These are phyloP conservation scores for Ascodesmis nigricans DNA, from an alignment of 495 filamentous ascomycete species.

Conservation along the genomic window DNA sequence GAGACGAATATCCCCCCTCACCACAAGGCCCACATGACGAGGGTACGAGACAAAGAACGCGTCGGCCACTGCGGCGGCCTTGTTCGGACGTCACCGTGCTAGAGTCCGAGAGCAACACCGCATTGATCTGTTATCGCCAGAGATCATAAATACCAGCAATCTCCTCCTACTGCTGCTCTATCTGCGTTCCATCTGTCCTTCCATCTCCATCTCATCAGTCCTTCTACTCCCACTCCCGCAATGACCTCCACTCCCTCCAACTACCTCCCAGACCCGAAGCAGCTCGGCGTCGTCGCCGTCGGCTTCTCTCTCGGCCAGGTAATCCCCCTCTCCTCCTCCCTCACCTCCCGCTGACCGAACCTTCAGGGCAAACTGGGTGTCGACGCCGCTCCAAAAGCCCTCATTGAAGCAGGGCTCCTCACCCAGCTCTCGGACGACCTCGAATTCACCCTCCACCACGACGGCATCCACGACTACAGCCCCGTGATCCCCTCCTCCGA, in stretches of 20 bases:
- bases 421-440: constrained; percentile 65
- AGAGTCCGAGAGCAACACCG: background rate
- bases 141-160: too few relatives aligned
- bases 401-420: constrained; percentile 77
- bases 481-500: constrained; percentile 50
- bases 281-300: constrained; percentile 82
- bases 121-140: constrained; percentile 1
- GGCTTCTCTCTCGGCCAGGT: constrained; percentile 96
- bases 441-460: constrained; percentile 66
- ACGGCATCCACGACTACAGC: constrained; percentile 69
- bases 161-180: background rate
- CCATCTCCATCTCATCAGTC: background rate
- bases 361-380: constrained; percentile 70
- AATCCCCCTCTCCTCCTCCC: constrained; percentile 10
- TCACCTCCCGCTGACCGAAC: constrained; percentile 5
- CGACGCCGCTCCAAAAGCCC: constrained; percentile 74
- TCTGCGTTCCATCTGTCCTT: background rate
- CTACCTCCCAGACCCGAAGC: constrained; percentile 54
- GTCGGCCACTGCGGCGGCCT: background rate
- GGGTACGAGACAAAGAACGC: too few relatives aligned
- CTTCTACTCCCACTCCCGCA: background rate
- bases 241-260: constrained; percentile 45
- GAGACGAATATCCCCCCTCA: too few relatives aligned
- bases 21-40: too few relatives aligned
- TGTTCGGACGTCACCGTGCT: background rate